Evolutionary conservation across 257 asterid genomes (phyloP).

Genomic region (Primulina huaijiensis): DNA sequence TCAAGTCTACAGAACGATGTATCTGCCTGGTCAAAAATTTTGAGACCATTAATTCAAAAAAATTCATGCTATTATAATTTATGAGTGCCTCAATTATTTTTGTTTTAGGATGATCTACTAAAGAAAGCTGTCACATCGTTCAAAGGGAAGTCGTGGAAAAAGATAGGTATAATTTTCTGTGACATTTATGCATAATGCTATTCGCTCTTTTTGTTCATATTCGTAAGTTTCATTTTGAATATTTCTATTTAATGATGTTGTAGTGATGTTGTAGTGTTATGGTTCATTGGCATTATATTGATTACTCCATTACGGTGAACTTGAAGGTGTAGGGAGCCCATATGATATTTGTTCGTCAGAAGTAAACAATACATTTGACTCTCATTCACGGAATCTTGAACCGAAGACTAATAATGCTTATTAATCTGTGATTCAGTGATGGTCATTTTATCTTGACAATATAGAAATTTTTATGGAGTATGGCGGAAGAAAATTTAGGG

Average conservation of each 20-base stretch:
- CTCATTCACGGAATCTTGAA: background rate
- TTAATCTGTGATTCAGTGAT: background rate
- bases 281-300: constrained; percentile 10
- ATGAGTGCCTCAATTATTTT: constrained; percentile 10
- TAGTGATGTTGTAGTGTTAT: constrained; percentile 15
- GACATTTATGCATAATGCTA: constrained; percentile 22
- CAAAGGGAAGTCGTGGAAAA: constrained; percentile 96
- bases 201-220: background rate
- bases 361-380: background rate
- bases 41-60: background rate
- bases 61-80: constrained; percentile 5
- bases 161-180: constrained; percentile 65
- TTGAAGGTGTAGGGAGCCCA: too few relatives aligned
- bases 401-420: background rate
- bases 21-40: constrained; percentile 13
- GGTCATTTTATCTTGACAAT: background rate
- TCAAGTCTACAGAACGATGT: background rate
- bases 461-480: background rate
- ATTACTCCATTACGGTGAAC: constrained; percentile 2
- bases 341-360: background rate
- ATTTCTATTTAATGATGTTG: constrained; percentile 14
- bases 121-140: constrained; percentile 72
- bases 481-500: background rate
- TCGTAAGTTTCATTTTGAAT: constrained; percentile 17
- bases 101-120: constrained; percentile 73